Base-by-base conservation (phyloP, 768 basidiomycete species). In the Agaricus subrufescens region DNA sequence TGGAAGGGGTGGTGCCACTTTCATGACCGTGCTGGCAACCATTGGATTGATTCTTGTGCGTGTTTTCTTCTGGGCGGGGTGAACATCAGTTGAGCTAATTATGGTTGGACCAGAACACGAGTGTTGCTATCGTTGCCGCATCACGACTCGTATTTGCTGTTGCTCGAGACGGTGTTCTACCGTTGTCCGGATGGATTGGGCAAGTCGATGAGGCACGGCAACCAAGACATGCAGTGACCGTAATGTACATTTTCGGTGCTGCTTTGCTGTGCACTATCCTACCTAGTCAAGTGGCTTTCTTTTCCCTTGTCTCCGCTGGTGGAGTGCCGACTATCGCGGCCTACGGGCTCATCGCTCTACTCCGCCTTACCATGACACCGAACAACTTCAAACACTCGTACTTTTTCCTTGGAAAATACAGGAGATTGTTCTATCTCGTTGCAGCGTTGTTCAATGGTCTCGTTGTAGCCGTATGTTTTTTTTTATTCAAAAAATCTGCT, bases 131-230 rank as follows among this genome's bases (percentile, higher is more conserved):
- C 55, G 91, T 95, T 19, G 94, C 94, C 1, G 83, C 92, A 11
- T 94, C 92, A 11, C 83, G 94, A 3, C 79, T 97, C 27, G 80
- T 97, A 40, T 97, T 90, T 64, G 94, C 94, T 8, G 89, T 97
- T 45, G 94, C 94, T n/a, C 86, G 94, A 52, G 94, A 97, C 62
- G 94, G 94, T 29, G 91, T 95, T 0, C 75, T 97, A 10, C 94
- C 94, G 0, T 67, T 90, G 46, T 93, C 90, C 0, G 58, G 72
- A 11, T 96, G 93, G 94, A 88, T 97, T 51, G 85, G 89, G 44
- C 71, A 77, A 58, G 89, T 95, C 42, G 85, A 89, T 48, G 60
- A 69, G 0, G 69, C 78, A 14, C 87, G 89, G 1, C 89, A 94
- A 63, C 94, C 94, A 0, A 79, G 75, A 54, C 87, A 93, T 66